Base-by-base conservation (phyloP, 192 early-diverging fungal species). In the Coemansia sp. region DNA sequence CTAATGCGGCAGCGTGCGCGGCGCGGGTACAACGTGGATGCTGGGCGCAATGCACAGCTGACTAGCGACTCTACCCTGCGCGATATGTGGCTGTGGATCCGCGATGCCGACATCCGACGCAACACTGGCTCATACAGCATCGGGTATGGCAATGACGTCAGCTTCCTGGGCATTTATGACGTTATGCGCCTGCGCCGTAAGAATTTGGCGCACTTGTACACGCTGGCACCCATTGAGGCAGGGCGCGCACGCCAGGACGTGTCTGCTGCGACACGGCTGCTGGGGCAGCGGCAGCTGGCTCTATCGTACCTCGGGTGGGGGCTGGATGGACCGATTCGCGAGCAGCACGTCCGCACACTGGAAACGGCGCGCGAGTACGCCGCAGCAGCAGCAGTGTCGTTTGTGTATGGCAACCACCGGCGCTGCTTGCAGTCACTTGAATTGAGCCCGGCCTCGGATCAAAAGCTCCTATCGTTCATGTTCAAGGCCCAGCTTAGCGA, bases 331-430 rank as follows among this genome's bases (percentile, higher is more conserved):
- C 64, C 58, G 23, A 69, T 81, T 14, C 68, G 88, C 33, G 81
- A 88, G 62, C 68, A 70, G 65, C 56, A 70, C 77, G 59, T 77
- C 41, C 47, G 42, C 56, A 75, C 77, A 25, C 48, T 95, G 52
- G 93, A 96, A 71, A 52, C 61, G 23, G 73, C 69, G 14, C 86
- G 82, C 7, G 84, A 92, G 56, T 93, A 82, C 66, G 94, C 94
- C 56, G 88, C 89, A 45, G 95, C 96, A 1, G 95, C 96, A 6
- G 94, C 88, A 13, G 87, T 87, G 83, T 91, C 94, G 3, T 85
- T 99, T 50, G 94, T 99, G 58, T 88, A 94, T 75, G 89, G 89
- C 41, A 75, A 87, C 62, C 79, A 89, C 20, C 87, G 86, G 65
- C 84, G 93, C 43, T 91, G 92, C 9, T 84, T 96, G 18, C 72